Evolutionary conservation across 306 rosid genomes (phyloP).

Genomic region (Cajanus cajan): DNA sequence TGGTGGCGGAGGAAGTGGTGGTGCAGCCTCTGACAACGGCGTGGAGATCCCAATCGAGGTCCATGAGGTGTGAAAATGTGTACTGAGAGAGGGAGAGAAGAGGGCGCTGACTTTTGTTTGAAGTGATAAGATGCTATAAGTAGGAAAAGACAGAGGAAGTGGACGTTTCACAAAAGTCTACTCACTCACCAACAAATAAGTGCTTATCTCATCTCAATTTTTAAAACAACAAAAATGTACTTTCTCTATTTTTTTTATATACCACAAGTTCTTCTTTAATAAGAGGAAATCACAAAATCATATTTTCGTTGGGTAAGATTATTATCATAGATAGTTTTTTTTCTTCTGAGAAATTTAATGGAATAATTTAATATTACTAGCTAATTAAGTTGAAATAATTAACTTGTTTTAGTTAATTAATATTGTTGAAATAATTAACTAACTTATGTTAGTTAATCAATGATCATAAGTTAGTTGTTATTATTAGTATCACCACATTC

Average conservation of each 20-base stretch:
- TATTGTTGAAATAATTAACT: too few species aligned
- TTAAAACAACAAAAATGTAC: not conserved
- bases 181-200: not conserved
- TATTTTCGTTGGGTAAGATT: too few species aligned
- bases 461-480: too few species aligned
- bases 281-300: too few species aligned
- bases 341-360: too few species aligned
- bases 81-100: conserved; percentile 28
- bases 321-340: too few species aligned
- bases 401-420: too few species aligned
- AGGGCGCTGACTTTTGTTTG: conserved; percentile 47
- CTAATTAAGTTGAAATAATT: too few species aligned
- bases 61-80: conserved; percentile 43
- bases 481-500: too few species aligned
- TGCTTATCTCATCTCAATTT: not conserved
- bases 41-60: conserved; percentile 90
- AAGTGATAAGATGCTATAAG: conserved; percentile 34
- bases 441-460: too few species aligned
- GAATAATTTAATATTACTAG: too few species aligned
- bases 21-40: conserved; percentile 87
- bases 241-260: not conserved
- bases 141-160: conserved; percentile 34
- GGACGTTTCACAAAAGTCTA: conserved; percentile 28
- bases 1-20: conserved; percentile 27
- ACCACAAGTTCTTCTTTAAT: not conserved